A percentile compares a stretch with the other conserved stretches of the same genome.
Conservation (phyloP, 2,329 filamentous ascomycete genomes). For the Aspergillus thermomutatus region DNA sequence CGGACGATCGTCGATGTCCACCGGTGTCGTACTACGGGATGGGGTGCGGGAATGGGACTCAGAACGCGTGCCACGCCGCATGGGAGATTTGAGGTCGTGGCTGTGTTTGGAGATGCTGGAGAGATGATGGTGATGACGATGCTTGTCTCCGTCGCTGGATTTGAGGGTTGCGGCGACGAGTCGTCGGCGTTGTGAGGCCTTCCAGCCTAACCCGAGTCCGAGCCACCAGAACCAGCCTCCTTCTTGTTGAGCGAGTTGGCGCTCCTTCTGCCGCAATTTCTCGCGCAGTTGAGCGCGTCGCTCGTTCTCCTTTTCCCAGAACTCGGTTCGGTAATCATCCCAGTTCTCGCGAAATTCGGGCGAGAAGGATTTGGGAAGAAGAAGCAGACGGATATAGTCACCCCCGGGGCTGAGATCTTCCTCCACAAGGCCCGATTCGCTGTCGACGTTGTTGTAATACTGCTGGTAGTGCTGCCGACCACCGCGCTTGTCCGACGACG, state of each 20-base stretch:
- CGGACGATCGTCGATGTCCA: slow-evolving; percentile 38
- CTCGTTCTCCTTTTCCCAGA: slow-evolving; percentile 97
- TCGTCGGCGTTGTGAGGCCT: slow-evolving; percentile 29
- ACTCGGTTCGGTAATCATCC: slow-evolving; percentile 90
- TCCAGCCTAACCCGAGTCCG: slow-evolving; percentile 63
- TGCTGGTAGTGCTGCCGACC: slow-evolving; percentile 33
- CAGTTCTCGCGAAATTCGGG: slow-evolving; percentile 94
- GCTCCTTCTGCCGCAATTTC: slow-evolving; percentile 67
- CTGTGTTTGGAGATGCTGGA: slow-evolving; percentile 24
- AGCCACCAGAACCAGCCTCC: slow-evolving; percentile 85
- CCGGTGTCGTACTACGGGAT: slow-evolving; percentile 41
- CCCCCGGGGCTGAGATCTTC: slow-evolving; percentile 89
- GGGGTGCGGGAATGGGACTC: slow-evolving; percentile 42
- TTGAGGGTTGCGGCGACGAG: slow-evolving; percentile 26
- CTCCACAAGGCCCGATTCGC: slow-evolving; percentile 64
- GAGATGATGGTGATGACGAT: slow-evolving; percentile 28
- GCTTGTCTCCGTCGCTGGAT: slow-evolving; percentile 27
- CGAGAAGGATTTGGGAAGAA: slow-evolving; percentile 92
- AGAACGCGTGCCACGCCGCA: slow-evolving; percentile 33
- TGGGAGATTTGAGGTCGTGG: slow-evolving; percentile 28
- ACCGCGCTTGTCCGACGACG: slow-evolving; percentile 37
- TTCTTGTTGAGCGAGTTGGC: slow-evolving; percentile 63
- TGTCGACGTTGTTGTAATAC: slow-evolving; percentile 56
- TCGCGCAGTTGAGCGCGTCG: slow-evolving; percentile 69
- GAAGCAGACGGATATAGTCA: slow-evolving; percentile 83